Conservation (phyloP, 768 basidiomycete genomes). For the Boletus reticuloceps region DNA sequence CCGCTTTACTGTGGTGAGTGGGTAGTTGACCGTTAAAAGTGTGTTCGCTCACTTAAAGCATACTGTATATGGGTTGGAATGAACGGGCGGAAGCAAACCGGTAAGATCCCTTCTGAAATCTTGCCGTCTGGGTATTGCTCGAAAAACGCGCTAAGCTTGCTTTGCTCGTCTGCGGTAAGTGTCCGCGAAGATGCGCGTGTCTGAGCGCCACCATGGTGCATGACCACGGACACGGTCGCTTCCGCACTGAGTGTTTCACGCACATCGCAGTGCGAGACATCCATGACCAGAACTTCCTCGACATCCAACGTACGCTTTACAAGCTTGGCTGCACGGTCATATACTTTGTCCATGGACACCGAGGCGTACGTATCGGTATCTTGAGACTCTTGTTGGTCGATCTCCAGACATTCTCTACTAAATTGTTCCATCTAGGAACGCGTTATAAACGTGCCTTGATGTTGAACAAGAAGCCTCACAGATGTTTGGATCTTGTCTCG, state of each 20-base stretch:
- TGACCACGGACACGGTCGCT: slow-evolving; percentile 61
- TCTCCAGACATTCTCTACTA: slow-evolving; percentile 90
- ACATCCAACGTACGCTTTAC: slow-evolving; percentile 89
- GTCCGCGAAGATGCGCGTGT: slow-evolving; percentile 50
- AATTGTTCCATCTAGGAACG: slow-evolving; percentile 84
- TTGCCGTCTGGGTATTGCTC: slow-evolving; percentile 79
- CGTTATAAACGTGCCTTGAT: neutral
- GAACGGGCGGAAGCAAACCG: slow-evolving; percentile 77
- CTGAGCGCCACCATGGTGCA: slow-evolving; percentile 66
- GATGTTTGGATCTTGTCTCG: slow-evolving; percentile 91
- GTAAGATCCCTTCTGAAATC: slow-evolving; percentile 84
- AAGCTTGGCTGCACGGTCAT: slow-evolving; percentile 85
- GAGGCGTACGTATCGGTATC: slow-evolving; percentile 23
- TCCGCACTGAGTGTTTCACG: slow-evolving; percentile 65
- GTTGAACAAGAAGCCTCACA: slow-evolving; percentile 37
- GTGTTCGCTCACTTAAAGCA: slow-evolving; percentile 65
- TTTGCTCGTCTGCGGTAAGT: slow-evolving; percentile 70
- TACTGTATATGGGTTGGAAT: slow-evolving; percentile 82
- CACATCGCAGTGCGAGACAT: slow-evolving; percentile 88
- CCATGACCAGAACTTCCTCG: slow-evolving; percentile 89
- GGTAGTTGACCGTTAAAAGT: neutral
- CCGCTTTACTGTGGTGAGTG: slow-evolving; percentile 46
- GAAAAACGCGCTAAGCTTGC: slow-evolving; percentile 74
- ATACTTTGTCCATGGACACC: slow-evolving; percentile 80
- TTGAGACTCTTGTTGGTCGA: slow-evolving; percentile 52